phyloP scores from a whole-genome alignment of 805 yeast genomes.

The Metschnikowia arizonensis region DNA sequence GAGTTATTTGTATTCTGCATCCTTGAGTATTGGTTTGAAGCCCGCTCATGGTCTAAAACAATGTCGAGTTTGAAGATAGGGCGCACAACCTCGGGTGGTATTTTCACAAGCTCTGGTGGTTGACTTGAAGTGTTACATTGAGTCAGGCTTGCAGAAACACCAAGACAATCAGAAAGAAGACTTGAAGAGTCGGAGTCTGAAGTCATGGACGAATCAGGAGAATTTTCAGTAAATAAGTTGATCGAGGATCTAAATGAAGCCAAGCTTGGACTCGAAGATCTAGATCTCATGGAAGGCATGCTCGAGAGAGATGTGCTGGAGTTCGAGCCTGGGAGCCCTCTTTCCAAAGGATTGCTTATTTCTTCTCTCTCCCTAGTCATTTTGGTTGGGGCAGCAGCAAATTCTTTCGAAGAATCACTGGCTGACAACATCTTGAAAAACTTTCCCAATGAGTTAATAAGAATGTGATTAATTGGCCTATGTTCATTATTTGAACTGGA shows the following conservation, averaged over 20 bases:
- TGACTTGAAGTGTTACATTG: slow-evolving; percentile 10
- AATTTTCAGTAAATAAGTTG: slow-evolving; percentile 33
- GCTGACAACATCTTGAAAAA: slow-evolving; percentile 35
- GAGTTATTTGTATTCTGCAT: slow-evolving; percentile 14
- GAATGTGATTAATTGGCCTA: slow-evolving; percentile 31
- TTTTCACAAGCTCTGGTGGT: slow-evolving; percentile 44
- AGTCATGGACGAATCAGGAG: slow-evolving; percentile 27
- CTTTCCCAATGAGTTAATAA: slow-evolving; percentile 29
- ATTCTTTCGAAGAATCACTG: slow-evolving; percentile 22
- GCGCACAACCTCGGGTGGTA: slow-evolving; percentile 43
- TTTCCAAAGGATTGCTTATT: slow-evolving; percentile 7
- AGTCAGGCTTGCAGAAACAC: slow-evolving; percentile 13
- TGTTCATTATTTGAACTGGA: background rate
- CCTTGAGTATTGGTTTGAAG: slow-evolving; percentile 24
- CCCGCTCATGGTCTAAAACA: slow-evolving; percentile 39
- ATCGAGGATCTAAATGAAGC: slow-evolving; percentile 36
- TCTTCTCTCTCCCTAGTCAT: slow-evolving; percentile 6
- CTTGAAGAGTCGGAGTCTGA: slow-evolving; percentile 29
- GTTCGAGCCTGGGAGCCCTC: slow-evolving; percentile 26
- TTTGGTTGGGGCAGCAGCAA: slow-evolving; percentile 12
- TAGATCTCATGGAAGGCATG: slow-evolving; percentile 26
- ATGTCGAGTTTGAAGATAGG: slow-evolving; percentile 48
- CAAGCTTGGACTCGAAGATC: slow-evolving; percentile 38
- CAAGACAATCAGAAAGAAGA: slow-evolving; percentile 17
- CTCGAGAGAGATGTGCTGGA: slow-evolving; percentile 35